These are phyloP conservation scores for Cucurbita moschata DNA, from an alignment of 306 rosid genomes.

Conservation along the genomic window DNA sequence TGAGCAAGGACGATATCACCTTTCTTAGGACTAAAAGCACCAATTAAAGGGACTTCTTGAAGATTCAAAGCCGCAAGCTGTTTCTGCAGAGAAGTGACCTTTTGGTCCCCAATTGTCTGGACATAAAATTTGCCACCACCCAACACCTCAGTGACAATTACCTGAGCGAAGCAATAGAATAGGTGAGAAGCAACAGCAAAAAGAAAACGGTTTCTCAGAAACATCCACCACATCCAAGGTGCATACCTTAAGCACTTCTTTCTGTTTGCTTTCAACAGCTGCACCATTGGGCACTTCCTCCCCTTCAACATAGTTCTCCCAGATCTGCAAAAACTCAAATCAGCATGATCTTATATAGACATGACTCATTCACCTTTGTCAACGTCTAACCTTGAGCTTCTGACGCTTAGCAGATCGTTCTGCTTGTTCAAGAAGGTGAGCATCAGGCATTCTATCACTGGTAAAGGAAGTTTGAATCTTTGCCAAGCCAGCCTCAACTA, in stretches of 20 bases:
- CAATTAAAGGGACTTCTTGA: constrained; percentile 81
- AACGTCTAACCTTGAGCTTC: constrained; percentile 67
- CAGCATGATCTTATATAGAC: constrained; percentile 15
- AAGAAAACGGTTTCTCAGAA: neutral
- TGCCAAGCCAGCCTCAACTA: constrained; percentile 92
- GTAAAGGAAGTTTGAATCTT: constrained; percentile 80
- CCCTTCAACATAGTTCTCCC: constrained; percentile 96
- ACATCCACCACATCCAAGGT: constrained; percentile 4
- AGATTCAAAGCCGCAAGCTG: constrained; percentile 74
- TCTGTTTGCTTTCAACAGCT: constrained; percentile 58
- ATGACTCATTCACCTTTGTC: neutral
- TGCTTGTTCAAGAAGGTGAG: constrained; percentile 72
- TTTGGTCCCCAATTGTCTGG: constrained; percentile 86
- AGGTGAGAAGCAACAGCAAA: constrained; percentile 9
- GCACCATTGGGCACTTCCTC: constrained; percentile 71
- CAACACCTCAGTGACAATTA: constrained; percentile 65
- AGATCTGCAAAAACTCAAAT: constrained; percentile 42
- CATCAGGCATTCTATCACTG: constrained; percentile 75
- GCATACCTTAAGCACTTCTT: constrained; percentile 88
- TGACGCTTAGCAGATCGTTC: constrained; percentile 68
- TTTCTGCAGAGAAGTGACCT: constrained; percentile 62
- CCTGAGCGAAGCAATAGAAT: constrained; percentile 31
- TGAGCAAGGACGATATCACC: constrained; percentile 86
- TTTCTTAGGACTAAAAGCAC: constrained; percentile 85
- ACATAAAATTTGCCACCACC: constrained; percentile 86